Conservation (phyloP, 2,329 filamentous ascomycete genomes). For the Colletotrichum nymphaeae region DNA sequence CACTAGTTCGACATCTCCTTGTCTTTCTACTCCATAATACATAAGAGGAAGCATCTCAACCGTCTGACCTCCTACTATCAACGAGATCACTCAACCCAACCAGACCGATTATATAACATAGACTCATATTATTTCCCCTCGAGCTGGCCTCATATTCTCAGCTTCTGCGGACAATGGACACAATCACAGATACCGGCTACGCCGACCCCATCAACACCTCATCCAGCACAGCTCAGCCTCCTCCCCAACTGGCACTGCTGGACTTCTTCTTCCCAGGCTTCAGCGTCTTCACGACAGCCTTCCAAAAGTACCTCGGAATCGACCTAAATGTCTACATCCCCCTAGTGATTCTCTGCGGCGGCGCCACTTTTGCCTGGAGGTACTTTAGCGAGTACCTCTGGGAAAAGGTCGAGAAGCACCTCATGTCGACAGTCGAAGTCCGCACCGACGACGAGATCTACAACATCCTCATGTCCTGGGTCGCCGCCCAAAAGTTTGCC, state of each 20-base stretch:
- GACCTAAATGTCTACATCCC: slow-evolving; percentile 74
- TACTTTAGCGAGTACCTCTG: slow-evolving; percentile 63
- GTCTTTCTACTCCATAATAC: background rate
- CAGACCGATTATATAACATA: background rate
- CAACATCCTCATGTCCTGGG: slow-evolving; percentile 78
- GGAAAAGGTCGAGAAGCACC: slow-evolving; percentile 60
- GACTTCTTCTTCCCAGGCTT: slow-evolving; percentile 76
- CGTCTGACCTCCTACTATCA: background rate
- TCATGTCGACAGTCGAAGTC: slow-evolving; percentile 75
- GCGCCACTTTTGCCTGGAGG: slow-evolving; percentile 61
- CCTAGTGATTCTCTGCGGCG: slow-evolving; percentile 61
- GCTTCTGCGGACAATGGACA: slow-evolving; percentile 7
- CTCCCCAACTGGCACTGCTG: slow-evolving; percentile 60
- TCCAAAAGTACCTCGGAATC: slow-evolving; percentile 68
- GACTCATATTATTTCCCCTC: background rate
- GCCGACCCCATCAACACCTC: slow-evolving; percentile 16
- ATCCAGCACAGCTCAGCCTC: background rate
- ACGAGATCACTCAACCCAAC: too few species aligned
- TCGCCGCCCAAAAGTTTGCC: slow-evolving; percentile 71
- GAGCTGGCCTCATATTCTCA: background rate
- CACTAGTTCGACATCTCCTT: background rate
- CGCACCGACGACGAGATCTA: slow-evolving; percentile 79
- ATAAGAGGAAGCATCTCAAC: background rate
- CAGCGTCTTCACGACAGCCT: slow-evolving; percentile 63
- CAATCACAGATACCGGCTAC: background rate